Conservation (phyloP, 2,329 filamentous ascomycete species). For the Microcyclosporella mali region DNA sequence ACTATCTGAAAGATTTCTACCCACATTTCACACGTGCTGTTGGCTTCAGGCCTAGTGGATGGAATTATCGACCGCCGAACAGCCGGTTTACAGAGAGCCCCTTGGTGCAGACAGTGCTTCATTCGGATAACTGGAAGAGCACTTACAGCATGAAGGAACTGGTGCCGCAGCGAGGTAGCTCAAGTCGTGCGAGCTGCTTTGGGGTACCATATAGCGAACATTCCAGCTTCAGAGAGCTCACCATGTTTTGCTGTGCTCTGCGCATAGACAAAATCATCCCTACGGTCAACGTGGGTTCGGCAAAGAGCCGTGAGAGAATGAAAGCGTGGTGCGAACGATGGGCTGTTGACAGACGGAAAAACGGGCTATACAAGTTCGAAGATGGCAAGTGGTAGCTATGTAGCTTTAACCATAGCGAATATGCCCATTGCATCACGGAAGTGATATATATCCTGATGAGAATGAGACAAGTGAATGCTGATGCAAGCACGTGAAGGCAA, state of each 20-base stretch:
- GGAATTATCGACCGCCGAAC: constrained; percentile 77
- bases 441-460: too few relatives aligned
- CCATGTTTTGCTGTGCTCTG: constrained; percentile 83
- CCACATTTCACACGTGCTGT: constrained; percentile 80
- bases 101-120: constrained; percentile 58
- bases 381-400: constrained; percentile 26
- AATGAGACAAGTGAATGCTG: too few relatives aligned
- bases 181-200: constrained; percentile 75
- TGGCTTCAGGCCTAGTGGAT: constrained; percentile 86
- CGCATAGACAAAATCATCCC: constrained; percentile 85
- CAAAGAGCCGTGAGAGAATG: constrained; percentile 59
- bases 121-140: constrained; percentile 67
- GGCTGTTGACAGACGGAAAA: constrained; percentile 57
- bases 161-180: constrained; percentile 75
- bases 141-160: constrained; percentile 67
- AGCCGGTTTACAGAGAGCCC: constrained; percentile 58
- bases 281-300: constrained; percentile 77
- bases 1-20: constrained; percentile 76
- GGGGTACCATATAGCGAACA: constrained; percentile 96
- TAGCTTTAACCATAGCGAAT: too few relatives aligned
- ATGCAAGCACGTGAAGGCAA: too few relatives aligned
- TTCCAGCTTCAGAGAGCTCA: constrained; percentile 87
- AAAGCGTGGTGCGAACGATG: constrained; percentile 60
- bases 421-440: too few relatives aligned
- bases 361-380: constrained; percentile 48